Base-by-base conservation (phyloP, 1,284 basidiomycete species). In the Cutaneotrichosporon sp. region DNA sequence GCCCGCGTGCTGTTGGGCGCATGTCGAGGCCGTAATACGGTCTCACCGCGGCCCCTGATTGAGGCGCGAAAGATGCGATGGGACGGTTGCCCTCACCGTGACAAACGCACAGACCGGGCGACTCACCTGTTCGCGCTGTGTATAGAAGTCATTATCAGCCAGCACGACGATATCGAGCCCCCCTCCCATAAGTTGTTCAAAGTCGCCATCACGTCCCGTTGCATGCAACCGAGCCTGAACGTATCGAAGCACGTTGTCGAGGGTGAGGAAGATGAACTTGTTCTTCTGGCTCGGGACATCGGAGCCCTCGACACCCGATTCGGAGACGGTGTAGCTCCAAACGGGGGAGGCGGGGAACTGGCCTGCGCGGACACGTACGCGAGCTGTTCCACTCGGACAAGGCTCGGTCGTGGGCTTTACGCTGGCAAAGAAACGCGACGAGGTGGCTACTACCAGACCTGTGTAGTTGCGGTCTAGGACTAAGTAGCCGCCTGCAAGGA, bases 101-200 rank as follows among this genome's bases (percentile, higher is more conserved):
- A 40, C 38, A 40, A 18, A n/a, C 1, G 42, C 42, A 46, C 42
- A n/a, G 18, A 46, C 42, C 42, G 7, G 42, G 42, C 42, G 42
- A 46, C 84, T 67, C 66, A 90, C 92, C 84, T 91, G 89, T 62
- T 88, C 87, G 63, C 89, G 84, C 76, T 99, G 96, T 2, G 94
- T 97, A 82, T 99, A 99, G 73, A 98, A 99, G 79, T 98, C 97
- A 75, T 99, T 99, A 80, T 94, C 92, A 6, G 92, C 97, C 22
- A 89, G 86, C 63, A 98, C 91, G 36, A 86, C 86, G 66, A 98
- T 86, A 72, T 90, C 85, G 68, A 93, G 82, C 1, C 65, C 64
- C 10, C 56, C 63, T 10, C 60, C 57, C 30, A 74, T 51, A 7
- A 65, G 30, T 2, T 52, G 51, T 18, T 71, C 73, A 14, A 91